Evolutionary conservation across 2,329 filamentous ascomycete genomes (phyloP).

Genomic region (Neocatenulostroma microsporum): DNA sequence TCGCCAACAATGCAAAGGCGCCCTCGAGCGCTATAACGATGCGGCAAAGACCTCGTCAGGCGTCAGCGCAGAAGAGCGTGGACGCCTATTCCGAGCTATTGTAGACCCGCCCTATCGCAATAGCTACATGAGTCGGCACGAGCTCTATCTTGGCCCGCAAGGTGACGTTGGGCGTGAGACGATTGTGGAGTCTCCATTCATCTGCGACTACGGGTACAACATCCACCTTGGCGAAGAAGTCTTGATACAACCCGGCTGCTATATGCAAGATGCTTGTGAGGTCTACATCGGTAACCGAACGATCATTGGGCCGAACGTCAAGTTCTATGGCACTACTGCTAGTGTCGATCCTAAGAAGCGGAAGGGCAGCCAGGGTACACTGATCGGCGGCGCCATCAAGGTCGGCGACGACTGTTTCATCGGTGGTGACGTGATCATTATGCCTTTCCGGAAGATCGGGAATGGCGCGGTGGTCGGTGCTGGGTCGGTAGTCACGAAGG

Average conservation of each 20-base stretch:
- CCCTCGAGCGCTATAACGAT: constrained; percentile 78
- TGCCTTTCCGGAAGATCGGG: constrained; percentile 48
- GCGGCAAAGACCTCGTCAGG: constrained; percentile 44
- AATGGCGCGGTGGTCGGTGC: constrained; percentile 47
- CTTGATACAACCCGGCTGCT: constrained; percentile 73
- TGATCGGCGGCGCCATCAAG: constrained; percentile 61
- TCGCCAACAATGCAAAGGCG: constrained; percentile 73
- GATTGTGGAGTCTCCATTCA: constrained; percentile 79
- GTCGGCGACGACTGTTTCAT: constrained; percentile 69
- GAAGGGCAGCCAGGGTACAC: constrained; percentile 64
- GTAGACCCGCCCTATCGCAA: constrained; percentile 52
- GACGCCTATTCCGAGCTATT: constrained; percentile 64
- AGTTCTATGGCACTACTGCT: constrained; percentile 68
- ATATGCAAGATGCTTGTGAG: constrained; percentile 75
- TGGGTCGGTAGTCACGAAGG: constrained; percentile 48
- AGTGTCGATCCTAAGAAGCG: constrained; percentile 65
- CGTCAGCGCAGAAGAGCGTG: constrained; percentile 56
- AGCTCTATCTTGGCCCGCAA: constrained; percentile 20
- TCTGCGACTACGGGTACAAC: constrained; percentile 94
- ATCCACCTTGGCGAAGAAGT: constrained; percentile 80
- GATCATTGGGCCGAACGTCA: constrained; percentile 69
- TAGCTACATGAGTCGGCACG: constrained; percentile 28
- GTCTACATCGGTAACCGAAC: constrained; percentile 73
- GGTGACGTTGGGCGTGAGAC: constrained; percentile 67
- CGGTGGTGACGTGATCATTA: constrained; percentile 54